A percentile compares a stretch with the other conserved stretches of the same genome.
Evolutionary conservation across 2,329 filamentous ascomycete species (phyloP).

Genomic region (Aureobasidium lini): DNA sequence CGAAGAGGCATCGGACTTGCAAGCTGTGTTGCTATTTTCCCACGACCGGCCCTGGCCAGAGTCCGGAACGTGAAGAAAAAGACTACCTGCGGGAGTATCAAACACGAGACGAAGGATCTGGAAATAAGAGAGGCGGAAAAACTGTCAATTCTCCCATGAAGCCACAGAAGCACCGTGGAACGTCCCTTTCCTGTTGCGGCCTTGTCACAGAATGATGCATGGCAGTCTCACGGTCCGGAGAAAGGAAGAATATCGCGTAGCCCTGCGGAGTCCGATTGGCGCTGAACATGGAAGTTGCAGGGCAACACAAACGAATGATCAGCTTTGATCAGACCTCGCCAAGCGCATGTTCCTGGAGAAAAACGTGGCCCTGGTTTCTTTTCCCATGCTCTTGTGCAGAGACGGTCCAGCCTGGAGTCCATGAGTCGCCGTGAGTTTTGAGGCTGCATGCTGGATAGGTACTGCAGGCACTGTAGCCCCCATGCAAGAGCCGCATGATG

Average conservation of each 20-base stretch:
- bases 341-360: neutral
- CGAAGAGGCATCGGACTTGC: neutral
- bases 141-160: neutral
- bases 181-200: slow-evolving; percentile 2
- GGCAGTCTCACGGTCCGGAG: neutral
- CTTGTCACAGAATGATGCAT: neutral
- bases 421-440: neutral
- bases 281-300: neutral
- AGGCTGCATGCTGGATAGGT: neutral
- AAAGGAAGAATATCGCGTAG: neutral
- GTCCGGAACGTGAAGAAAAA: neutral
- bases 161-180: slow-evolving; percentile 5
- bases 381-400: neutral
- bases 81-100: neutral
- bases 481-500: slow-evolving; percentile 12
- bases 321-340: neutral
- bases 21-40: neutral
- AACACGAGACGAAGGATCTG: slow-evolving; percentile 3
- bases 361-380: neutral
- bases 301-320: neutral
- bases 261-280: neutral
- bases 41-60: neutral
- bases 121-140: neutral
- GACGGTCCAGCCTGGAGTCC: neutral
- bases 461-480: neutral